Percentiles rank a stretch among this genome's conserved stretches.
Conservation (phyloP, 2,329 filamentous ascomycete species). For the Amauroascus niger region DNA sequence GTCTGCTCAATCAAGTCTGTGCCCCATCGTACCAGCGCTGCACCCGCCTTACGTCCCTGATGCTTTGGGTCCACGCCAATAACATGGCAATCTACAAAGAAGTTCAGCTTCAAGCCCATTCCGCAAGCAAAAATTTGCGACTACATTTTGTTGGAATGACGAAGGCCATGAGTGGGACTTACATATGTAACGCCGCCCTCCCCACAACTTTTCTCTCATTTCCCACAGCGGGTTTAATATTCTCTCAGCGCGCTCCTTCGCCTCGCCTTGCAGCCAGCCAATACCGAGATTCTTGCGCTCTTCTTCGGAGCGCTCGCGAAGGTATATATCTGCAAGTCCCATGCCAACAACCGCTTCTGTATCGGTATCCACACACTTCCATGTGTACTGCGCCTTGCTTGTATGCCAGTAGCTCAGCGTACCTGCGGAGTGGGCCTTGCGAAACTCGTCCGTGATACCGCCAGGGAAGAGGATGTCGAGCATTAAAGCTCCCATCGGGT, state of each 20-base stretch:
- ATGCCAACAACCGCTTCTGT: constrained; percentile 41
- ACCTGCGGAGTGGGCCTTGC: constrained; percentile 36
- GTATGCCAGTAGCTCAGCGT: constrained; percentile 35
- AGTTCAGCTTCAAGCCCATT: neutral
- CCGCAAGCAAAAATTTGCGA: too few species aligned
- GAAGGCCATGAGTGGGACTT: too few species aligned
- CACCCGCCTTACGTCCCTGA: constrained; percentile 34
- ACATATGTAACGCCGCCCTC: constrained; percentile 36
- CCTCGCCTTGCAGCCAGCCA: constrained; percentile 39
- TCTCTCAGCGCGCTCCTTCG: constrained; percentile 37
- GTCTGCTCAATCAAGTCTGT: constrained; percentile 31
- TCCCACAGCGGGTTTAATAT: constrained; percentile 38
- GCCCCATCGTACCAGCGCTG: constrained; percentile 33
- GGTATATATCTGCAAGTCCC: constrained; percentile 39
- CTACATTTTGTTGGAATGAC: too few species aligned
- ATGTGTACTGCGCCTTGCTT: constrained; percentile 38
- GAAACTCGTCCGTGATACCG: constrained; percentile 29
- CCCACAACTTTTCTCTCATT: constrained; percentile 36
- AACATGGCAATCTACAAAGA: constrained; percentile 28
- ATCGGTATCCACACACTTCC: constrained; percentile 41
- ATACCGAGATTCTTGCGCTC: constrained; percentile 40
- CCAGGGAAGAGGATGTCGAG: constrained; percentile 37
- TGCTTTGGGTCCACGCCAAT: constrained; percentile 38
- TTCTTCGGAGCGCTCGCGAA: constrained; percentile 31
- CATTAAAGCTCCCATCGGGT: constrained; percentile 16